Percentiles rank a stretch among this genome's conserved stretches.
phyloP scores from a whole-genome alignment of 345 rosid genomes.

The Dipteronia sinensis region DNA sequence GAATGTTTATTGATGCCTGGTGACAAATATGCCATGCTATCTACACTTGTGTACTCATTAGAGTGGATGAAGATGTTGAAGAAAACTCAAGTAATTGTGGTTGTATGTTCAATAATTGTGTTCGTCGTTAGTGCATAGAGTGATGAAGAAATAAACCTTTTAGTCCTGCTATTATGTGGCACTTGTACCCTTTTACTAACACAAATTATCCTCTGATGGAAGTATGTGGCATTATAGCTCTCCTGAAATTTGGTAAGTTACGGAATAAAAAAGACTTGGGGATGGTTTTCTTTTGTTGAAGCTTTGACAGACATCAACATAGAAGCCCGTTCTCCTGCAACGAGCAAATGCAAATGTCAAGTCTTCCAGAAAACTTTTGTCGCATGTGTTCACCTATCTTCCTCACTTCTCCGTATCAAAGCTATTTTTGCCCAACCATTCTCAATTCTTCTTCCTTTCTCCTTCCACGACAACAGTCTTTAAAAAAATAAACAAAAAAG shows the following conservation, averaged over 20 bases:
- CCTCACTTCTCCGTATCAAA: neutral
- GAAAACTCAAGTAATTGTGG: neutral
- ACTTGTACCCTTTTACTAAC: neutral
- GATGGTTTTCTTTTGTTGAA: neutral
- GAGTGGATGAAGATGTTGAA: neutral
- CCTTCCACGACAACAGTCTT: neutral
- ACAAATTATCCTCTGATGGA: neutral
- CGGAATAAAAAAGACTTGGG: neutral
- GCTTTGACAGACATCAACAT: neutral
- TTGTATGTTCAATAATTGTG: neutral
- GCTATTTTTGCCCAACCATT: neutral
- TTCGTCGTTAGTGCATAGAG: too few species aligned
- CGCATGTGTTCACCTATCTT: neutral
- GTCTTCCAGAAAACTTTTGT: neutral
- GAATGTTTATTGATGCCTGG: neutral
- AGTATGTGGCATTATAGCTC: too few species aligned
- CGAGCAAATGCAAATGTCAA: neutral
- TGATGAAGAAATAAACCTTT: neutral
- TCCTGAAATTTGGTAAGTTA: too few species aligned
- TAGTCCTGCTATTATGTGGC: neutral
- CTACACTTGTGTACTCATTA: neutral
- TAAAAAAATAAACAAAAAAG: too few species aligned
- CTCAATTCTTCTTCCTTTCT: neutral
- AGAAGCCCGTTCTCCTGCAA: neutral
- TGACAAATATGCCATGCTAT: neutral